phyloP scores from a whole-genome alignment of 2,329 filamentous ascomycete genomes.

The Fusarium camptoceras region DNA sequence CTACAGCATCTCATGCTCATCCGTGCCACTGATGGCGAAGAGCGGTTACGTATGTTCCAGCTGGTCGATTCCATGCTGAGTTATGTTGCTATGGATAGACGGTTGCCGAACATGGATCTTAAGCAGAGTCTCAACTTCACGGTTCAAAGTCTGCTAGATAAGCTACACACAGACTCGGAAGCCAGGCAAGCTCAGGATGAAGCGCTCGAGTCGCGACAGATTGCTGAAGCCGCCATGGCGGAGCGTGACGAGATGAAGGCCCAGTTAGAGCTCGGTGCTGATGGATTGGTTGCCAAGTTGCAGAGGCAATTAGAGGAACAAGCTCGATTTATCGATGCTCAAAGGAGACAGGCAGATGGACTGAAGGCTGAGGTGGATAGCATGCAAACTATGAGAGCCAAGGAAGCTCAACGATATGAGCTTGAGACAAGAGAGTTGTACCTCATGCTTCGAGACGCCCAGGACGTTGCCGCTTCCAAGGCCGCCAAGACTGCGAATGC shows the following conservation, averaged over 20 bases:
- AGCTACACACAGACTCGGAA: slow-evolving; percentile 95
- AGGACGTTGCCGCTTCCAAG: slow-evolving; percentile 92
- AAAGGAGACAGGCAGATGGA: slow-evolving; percentile 84
- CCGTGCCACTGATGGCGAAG: slow-evolving; percentile 89
- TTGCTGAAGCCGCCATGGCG: slow-evolving; percentile 94
- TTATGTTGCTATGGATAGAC: slow-evolving; percentile 97
- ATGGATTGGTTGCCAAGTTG: slow-evolving; percentile 91
- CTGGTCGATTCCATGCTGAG: slow-evolving; percentile 98
- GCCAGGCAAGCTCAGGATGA: slow-evolving; percentile 93
- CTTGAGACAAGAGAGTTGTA: slow-evolving; percentile 96
- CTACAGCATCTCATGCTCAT: slow-evolving; percentile 96
- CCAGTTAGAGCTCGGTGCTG: slow-evolving; percentile 89
- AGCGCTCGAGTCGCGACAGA: slow-evolving; percentile 87
- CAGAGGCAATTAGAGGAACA: slow-evolving; percentile 97
- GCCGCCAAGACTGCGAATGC: slow-evolving; percentile 67
- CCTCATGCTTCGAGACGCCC: slow-evolving; percentile 96
- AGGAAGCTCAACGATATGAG: slow-evolving; percentile 94
- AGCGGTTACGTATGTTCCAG: slow-evolving; percentile 94
- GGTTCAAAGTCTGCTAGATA: slow-evolving; percentile 93
- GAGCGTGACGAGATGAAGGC: slow-evolving; percentile 95
- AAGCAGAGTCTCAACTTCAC: slow-evolving; percentile 98
- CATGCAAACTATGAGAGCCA: slow-evolving; percentile 84
- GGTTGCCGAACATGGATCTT: slow-evolving; percentile 95
- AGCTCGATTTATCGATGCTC: slow-evolving; percentile 87
- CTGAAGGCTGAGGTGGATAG: slow-evolving; percentile 91